Percentiles rank a stretch among this genome's conserved stretches.
Evolutionary conservation across 2,329 filamentous ascomycete species (phyloP).

Genomic region (Cladobotryum mycophilum): DNA sequence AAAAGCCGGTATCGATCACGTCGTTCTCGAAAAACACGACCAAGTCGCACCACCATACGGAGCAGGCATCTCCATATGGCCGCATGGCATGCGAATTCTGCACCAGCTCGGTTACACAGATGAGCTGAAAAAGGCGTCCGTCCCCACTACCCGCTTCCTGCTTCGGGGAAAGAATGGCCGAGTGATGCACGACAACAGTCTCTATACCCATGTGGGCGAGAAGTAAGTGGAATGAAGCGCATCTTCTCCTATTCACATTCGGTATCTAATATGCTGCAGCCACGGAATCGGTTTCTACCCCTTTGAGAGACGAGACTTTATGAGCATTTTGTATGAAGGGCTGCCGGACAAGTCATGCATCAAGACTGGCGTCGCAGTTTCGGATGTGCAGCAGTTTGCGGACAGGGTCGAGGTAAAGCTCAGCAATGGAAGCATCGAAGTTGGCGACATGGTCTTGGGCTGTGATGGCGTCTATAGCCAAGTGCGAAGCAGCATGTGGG

Average conservation of each 20-base stretch:
- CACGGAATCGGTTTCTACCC: no score
- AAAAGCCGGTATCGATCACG: conserved; percentile 22
- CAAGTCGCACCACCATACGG: conserved; percentile 15
- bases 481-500: conserved; percentile 18
- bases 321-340: conserved; percentile 11
- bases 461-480: conserved; percentile 37
- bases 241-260: no score
- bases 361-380: background rate
- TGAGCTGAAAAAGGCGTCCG: conserved; percentile 1
- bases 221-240: background rate
- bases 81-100: conserved; percentile 20
- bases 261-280: no score
- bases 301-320: no score
- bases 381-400: conserved; percentile 1
- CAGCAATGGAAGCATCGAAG: conserved; percentile 27
- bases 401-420: conserved; percentile 25
- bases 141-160: background rate
- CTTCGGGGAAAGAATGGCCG: background rate
- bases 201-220: background rate
- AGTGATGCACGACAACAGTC: conserved; percentile 1
- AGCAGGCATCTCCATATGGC: conserved; percentile 19
- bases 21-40: conserved; percentile 21
- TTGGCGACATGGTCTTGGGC: conserved; percentile 35
- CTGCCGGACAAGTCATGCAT: conserved; percentile 11
- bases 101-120: conserved; percentile 21